These are phyloP conservation scores for Smithsoniella earleae DNA, from an alignment of 163 green algal species.

Conservation along the genomic window DNA sequence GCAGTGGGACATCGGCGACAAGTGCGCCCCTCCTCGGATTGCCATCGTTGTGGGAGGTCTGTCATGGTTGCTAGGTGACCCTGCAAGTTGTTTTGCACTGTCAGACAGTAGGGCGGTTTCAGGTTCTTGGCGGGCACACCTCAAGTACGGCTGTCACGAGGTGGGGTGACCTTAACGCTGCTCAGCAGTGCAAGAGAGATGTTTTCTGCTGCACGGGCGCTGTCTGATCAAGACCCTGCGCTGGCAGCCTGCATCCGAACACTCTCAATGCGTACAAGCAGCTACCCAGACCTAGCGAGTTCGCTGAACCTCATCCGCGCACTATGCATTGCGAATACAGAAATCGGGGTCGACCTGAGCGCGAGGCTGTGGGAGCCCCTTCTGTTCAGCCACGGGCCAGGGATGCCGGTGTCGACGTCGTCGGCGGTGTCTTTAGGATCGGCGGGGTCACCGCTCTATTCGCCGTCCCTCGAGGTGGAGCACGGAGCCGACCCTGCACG, in stretches of 20 bases:
- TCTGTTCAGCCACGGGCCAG: not conserved
- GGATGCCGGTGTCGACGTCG: not conserved
- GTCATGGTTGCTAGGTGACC: too few relatives aligned
- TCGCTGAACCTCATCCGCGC: slow-evolving; percentile 10
- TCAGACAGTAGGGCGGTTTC: too few relatives aligned
- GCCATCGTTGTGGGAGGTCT: too few relatives aligned
- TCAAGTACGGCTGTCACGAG: not conserved
- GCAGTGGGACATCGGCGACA: slow-evolving; percentile 15
- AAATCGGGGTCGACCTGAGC: not conserved
- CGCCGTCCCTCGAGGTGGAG: not conserved
- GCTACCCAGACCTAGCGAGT: not conserved
- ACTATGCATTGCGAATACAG: not conserved
- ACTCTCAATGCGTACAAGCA: not conserved
- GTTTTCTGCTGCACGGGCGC: not conserved
- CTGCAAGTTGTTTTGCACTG: not conserved
- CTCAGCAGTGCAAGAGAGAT: not conserved
- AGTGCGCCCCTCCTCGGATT: not conserved
- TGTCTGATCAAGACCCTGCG: not conserved
- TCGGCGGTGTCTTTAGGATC: not conserved
- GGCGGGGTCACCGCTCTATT: not conserved
- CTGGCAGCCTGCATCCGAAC: slow-evolving; percentile 12
- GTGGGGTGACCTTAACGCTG: not conserved
- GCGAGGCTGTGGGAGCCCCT: not conserved
- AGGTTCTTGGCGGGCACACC: not conserved
- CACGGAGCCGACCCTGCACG: not conserved